Evolutionary conservation across 495 filamentous ascomycete species (phyloP), one percentile per base, ranked within the genome.

Genomic region (Neurospora hispaniola): DNA sequence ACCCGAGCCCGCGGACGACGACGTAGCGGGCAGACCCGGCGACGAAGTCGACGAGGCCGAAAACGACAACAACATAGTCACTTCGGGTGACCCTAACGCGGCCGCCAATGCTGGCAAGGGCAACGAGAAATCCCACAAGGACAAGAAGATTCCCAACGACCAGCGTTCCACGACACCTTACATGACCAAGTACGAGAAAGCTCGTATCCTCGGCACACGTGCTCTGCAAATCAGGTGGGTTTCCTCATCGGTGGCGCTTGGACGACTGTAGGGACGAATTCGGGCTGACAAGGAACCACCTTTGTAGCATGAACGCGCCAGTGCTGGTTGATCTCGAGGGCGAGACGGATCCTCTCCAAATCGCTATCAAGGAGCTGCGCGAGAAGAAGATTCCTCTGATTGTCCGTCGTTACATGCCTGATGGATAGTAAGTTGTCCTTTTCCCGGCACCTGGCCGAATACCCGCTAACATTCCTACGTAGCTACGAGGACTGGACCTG

Each of bases 401-500:
- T 54, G 91, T 99, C 69, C 89, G 96, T 79, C 88, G 96, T 77
- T 99, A 97, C 83, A 86, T 99, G 81, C 96, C 96, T 16, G 96
- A 98, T 84, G 96, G 96, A 86, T 96, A 88, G 96, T 97, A 90
- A 84, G 93, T 87, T 14, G 39, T 69, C n/a, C 40, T 27, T 12
- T 40, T 35, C 41, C 43, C n/a, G 3, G 54, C 39, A 11, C n/a
- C 48, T 43, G 5, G n/a, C n/a, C 78, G 76, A 78, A 82, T 23
- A 5, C 23, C 38, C n/a, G 35, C 69, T 71, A 70, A 43, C 46
- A 16, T 38, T 42, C 1, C 40, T 16, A 4, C 14, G 23, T 73
- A 97, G 95, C 84, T 99, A 99, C 80, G 96, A 99, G 86, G 96
- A 99, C 82, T 99, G 96, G 96, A 96, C 93, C 70, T 97, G 94